phyloP scores from a whole-genome alignment of 108 stramenopile genomes.

The Thalassiosira profunda region DNA sequence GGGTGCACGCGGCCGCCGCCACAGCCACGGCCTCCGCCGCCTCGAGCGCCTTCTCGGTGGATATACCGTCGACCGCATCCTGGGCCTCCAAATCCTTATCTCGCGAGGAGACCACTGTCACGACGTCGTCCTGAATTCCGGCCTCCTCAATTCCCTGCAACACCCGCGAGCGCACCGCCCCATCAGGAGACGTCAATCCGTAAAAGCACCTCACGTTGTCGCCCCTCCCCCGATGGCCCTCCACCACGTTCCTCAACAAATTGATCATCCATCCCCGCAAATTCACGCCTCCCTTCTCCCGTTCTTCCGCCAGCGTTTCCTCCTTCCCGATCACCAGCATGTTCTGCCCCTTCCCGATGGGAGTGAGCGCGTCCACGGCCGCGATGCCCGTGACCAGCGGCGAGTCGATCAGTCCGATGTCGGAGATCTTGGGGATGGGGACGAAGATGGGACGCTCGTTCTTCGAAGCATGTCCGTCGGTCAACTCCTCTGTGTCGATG shows the following conservation, averaged over 20 bases:
- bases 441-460: slow-evolving; percentile 70
- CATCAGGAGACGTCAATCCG: slow-evolving; percentile 52
- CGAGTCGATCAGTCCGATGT: slow-evolving; percentile 87
- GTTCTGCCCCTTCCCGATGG: slow-evolving; percentile 92
- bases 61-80: neutral
- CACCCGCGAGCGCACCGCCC: slow-evolving; percentile 31
- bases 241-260: slow-evolving; percentile 41
- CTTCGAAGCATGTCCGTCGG: too few species aligned
- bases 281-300: slow-evolving; percentile 7
- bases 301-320: slow-evolving; percentile 46
- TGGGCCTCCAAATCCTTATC: slow-evolving; percentile 24
- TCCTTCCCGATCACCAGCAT: slow-evolving; percentile 86
- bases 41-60: slow-evolving; percentile 15
- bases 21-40: slow-evolving; percentile 62
- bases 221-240: neutral
- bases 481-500: neutral
- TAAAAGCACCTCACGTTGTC: slow-evolving; percentile 66
- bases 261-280: slow-evolving; percentile 53
- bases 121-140: slow-evolving; percentile 61
- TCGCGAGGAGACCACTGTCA: slow-evolving; percentile 51
- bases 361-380: slow-evolving; percentile 86
- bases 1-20: slow-evolving; percentile 80
- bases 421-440: slow-evolving; percentile 79
- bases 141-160: slow-evolving; percentile 45
- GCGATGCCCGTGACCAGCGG: slow-evolving; percentile 87